phyloP scores from a whole-genome alignment of 768 basidiomycete genomes.

The Tephrocybe rancida region DNA sequence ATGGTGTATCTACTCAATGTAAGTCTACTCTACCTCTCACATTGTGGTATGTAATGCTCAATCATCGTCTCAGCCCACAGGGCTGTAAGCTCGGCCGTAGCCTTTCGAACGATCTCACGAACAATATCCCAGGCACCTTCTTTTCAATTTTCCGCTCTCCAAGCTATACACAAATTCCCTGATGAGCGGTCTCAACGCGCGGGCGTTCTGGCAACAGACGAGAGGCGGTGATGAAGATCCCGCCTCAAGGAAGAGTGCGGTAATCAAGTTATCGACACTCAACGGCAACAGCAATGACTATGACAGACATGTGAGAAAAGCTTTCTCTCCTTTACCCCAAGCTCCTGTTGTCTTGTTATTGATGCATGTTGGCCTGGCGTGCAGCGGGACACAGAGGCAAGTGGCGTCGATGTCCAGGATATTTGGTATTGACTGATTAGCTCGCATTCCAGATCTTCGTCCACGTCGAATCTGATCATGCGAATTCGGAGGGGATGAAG shows the following conservation, averaged over 20 bases:
- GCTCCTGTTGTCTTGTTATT: not conserved
- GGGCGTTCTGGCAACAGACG: slow-evolving; percentile 28
- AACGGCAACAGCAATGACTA: not conserved
- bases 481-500: not conserved
- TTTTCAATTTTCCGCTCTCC: slow-evolving; percentile 39
- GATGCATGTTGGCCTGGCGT: no score
- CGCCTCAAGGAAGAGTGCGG: not conserved
- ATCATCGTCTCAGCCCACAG: slow-evolving; percentile 18
- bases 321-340: not conserved
- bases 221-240: slow-evolving; percentile 2
- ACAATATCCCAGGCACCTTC: slow-evolving; percentile 29
- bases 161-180: slow-evolving; percentile 45
- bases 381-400: slow-evolving; percentile 3
- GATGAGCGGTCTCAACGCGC: slow-evolving; percentile 39
- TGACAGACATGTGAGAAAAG: not conserved
- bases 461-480: slow-evolving; percentile 22
- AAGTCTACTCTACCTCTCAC: no score
- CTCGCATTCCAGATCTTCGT: slow-evolving; percentile 19
- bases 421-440: not conserved
- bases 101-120: not conserved
- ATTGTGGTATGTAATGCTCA: no score
- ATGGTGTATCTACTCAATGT: slow-evolving; percentile 26
- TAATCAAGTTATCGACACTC: not conserved
- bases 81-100: slow-evolving; percentile 17
- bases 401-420: not conserved